Base-by-base conservation (phyloP, 2,329 filamentous ascomycete genomes). In the Nannizzia gypsea region DNA sequence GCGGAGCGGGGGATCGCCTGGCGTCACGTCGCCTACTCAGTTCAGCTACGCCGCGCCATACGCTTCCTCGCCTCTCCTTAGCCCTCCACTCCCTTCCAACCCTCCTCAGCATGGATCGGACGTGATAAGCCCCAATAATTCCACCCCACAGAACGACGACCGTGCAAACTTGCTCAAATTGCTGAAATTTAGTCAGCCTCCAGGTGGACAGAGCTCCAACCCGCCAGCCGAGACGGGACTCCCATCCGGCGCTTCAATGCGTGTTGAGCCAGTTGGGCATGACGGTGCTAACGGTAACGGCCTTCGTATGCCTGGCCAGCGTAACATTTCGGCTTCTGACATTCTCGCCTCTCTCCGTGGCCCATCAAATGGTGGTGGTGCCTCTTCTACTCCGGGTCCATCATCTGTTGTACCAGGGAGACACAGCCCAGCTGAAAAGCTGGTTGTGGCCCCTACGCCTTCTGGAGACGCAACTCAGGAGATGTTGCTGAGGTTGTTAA, bases 401-500 rank as follows among this genome's bases (percentile, higher is more conserved):
- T 64, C 66, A 22, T 60, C 62, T 59, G 63, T 65, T 65, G 62
- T 68, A 62, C 61, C 62, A 36, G 69, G 66, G 11, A 64, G 64
- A 36, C 63, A 63, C 31, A 65, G 64, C 54, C 57, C 62, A 26
- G 60, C 58, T 31, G 66, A 67, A 52, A 59, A 56, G 48, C 20
- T 26, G 26, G 26, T 24, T 9, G 15, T 9, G 48, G 56, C 64
- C 2, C 31, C 66, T 3, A 61, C 67, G 20, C 61, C 67, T 50
- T 42, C 81, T 80, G 74, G 77, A 73, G 80, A 83, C 54, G 86
- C 90, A 71, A 89, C 90, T 3, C 88, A 95, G 72, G 86, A 92
- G 64, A 88, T 93, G 69, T 79, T 99, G 55, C 83, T 97, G 63
- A 87, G 89, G 67, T 79, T 97, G 61, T 81, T 99, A 64, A 93